phyloP scores from a whole-genome alignment of 108 stramenopile species.

The Skeletonema potamos region DNA sequence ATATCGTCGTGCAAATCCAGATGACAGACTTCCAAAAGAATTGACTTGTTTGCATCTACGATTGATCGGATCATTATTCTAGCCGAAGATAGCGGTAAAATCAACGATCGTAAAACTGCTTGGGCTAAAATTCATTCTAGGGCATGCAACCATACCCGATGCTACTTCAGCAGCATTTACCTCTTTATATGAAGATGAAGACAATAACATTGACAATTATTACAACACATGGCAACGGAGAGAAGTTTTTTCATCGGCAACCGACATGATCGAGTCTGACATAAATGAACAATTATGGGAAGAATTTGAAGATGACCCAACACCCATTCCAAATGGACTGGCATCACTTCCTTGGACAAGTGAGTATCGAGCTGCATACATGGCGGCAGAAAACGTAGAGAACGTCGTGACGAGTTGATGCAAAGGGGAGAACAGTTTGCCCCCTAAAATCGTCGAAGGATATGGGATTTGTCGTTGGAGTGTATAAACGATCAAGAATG shows the following conservation, averaged over 20 bases:
- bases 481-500: background rate
- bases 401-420: slow-evolving; percentile 25
- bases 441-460: slow-evolving; percentile 3
- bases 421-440: slow-evolving; percentile 6
- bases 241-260: background rate
- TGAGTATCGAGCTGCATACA: slow-evolving; percentile 32
- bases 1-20: background rate
- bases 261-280: slow-evolving; percentile 24
- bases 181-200: background rate
- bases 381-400: slow-evolving; percentile 13
- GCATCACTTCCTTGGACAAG: slow-evolving; percentile 50
- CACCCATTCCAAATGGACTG: slow-evolving; percentile 33
- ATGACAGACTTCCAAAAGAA: background rate
- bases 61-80: background rate
- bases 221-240: background rate
- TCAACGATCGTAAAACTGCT: background rate
- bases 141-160: background rate
- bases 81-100: background rate
- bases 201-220: background rate
- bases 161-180: background rate
- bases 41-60: background rate
- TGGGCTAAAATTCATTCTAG: background rate
- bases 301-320: slow-evolving; percentile 52
- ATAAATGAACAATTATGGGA: slow-evolving; percentile 50
- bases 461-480: slow-evolving; percentile 47